Base-by-base conservation (phyloP, 1,284 basidiomycete genomes). In the Malassezia brasiliensis region DNA sequence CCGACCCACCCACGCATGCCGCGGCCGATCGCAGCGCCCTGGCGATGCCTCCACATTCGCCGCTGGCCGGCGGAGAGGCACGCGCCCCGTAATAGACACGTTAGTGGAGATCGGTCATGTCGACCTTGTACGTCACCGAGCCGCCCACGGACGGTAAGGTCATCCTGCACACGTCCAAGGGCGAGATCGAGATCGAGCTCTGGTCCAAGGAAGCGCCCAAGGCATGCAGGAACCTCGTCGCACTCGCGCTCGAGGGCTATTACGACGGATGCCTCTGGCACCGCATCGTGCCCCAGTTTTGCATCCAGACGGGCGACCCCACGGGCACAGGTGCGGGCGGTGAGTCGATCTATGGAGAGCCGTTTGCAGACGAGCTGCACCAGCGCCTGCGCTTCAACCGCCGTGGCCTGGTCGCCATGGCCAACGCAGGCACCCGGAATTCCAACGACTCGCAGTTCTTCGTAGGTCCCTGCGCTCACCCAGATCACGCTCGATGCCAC, bases 201-300 rank as follows among this genome's bases (percentile, higher is more conserved):
- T 98, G 91, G 90, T 83, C 88, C 17, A 90, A 87, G 83, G 90
- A 98, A 82, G 83, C 87, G 17, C 93, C 93, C 0, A 88, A 87
- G 77, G 81, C 94, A 73, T 91, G 88, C 69, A 82, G 90, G 40
- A 98, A 96, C 78, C 90, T 93, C 75, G 79, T 96, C 46, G 83
- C 87, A 15, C 79, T 93, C 31, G 83, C 87, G 0, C 86, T 94
- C 81, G 90, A 93, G 79, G 90, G 91, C 6, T 96, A 94, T 77
- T 98, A 96, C 76, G 93, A 98, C 65, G 85, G 86, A 38, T 84
- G 88, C 50, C 85, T 91, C 55, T 96, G 94, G 67, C 91, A 96
- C 75, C 83, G 93, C 12, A 79, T 91, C 46, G 84, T 91, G 3
- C 86, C 89, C 2, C 82, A 83, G 30, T 96, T 96, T 72, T 82